phyloP scores from a whole-genome alignment of 257 asterid species.

The Ocimum tenuiflorum region DNA sequence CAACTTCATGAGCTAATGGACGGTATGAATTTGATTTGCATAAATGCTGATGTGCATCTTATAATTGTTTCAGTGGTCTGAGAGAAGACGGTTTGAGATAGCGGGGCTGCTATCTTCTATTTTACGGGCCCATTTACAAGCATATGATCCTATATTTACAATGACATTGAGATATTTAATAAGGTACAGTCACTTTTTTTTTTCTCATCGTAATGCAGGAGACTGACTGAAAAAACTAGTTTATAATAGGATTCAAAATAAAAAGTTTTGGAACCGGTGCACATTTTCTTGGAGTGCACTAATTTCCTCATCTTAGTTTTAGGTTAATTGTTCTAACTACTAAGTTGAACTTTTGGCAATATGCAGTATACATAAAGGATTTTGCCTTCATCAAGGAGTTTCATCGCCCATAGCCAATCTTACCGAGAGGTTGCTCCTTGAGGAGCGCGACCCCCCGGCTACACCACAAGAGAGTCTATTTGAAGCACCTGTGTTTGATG shows the following conservation, averaged over 20 bases:
- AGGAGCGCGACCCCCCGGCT: constrained; percentile 90
- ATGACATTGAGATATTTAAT: constrained; percentile 90
- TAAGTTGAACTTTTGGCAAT: neutral
- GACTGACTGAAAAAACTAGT: neutral
- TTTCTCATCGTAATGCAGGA: neutral
- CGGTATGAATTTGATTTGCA: neutral
- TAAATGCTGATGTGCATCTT: neutral
- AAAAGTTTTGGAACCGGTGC: neutral
- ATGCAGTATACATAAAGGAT: constrained; percentile 84
- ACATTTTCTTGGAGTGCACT: neutral
- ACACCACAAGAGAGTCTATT: constrained; percentile 61
- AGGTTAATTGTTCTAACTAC: neutral
- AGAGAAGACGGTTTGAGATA: constrained; percentile 79
- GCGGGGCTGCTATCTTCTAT: constrained; percentile 83
- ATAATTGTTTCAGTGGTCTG: constrained; percentile 73
- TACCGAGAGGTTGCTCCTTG: constrained; percentile 94
- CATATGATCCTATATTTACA: constrained; percentile 82
- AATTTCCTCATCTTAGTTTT: neutral
- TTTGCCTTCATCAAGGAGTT: constrained; percentile 85
- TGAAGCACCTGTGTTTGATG: constrained; percentile 95
- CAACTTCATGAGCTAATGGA: constrained; percentile 5
- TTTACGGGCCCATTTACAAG: constrained; percentile 70
- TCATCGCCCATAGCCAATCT: constrained; percentile 81
- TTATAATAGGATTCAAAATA: neutral
- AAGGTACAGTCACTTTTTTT: constrained; percentile 41